Evolutionary conservation across 1,284 basidiomycete genomes (phyloP), one percentile per base, ranked within the genome.

Genomic region (Marasmius sp.): DNA sequence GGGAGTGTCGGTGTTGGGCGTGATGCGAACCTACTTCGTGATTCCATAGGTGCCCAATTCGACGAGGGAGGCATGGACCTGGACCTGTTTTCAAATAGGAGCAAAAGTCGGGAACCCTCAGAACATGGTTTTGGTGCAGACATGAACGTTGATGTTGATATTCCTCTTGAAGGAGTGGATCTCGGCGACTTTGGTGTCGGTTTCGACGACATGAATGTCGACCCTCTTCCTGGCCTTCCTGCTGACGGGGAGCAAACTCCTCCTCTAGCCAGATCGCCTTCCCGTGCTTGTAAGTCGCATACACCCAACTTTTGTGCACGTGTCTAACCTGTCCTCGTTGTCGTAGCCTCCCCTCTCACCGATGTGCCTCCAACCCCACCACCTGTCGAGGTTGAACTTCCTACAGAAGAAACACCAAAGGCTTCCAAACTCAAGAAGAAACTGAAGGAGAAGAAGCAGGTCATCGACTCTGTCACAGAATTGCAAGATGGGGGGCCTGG

Each of bases 391-490:
- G 69, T 79, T 6, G 69, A 76, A 53, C 68, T 87, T 51, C 53
- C 57, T 27, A 56, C 57, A 11, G 54, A 65, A n/a, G 57, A 61
- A 10, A 65, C 66, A 14, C 65, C 66, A 34, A 72, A 70, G 37
- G 68, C 72, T 34, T 63, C 72, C 34, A 83, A 85, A 67, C 69
- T 67, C 34, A 85, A 85, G 70, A 80, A 82, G 59, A 85, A 85
- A 66, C 70, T 79, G 57, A 87, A 86, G 67, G 85, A 89, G 68
- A 90, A 87, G 79, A 92, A 88, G 70, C 90, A 90, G 68, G 92
- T 93, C 63, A 89, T 93, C 61, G 89, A 97, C 72, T 82, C 85
- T 12, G 86, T 93, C 50, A 94, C 92, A 2, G 94, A 97, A 75
- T 83, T 96, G 34, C 80, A 84, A n/a, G 87, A 90, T 62, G 88